Base-by-base conservation (phyloP, 805 yeast species). In the Candida corydali region DNA sequence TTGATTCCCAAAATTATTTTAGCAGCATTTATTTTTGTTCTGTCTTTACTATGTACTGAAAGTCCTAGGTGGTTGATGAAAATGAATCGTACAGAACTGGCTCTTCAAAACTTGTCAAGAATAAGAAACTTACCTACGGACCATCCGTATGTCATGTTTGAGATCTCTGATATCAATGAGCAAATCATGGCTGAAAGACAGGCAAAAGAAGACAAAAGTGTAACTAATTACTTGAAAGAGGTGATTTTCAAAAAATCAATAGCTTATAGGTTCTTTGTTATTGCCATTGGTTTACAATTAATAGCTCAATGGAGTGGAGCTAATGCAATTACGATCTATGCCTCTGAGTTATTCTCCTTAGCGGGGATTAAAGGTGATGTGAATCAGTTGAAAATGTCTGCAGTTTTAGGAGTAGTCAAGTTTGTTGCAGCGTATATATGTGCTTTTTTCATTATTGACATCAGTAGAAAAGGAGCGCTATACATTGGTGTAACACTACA, bases 251-350 rank as follows among this genome's bases (percentile, higher is more conserved):
- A 55, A 18, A 57, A 48, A 34, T 64, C 74, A 4, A 57, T 69
- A 36, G 51, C 70, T 36, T 69, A 70, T 52, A 59, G 79, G 51
- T 58, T 57, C 45, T 58, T 75, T 34, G 42, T 57, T 6, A 42
- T 74, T 24, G 66, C 70, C 23, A 38, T 63, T 14, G 39, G 52
- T 36, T 61, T 67, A 26, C 80, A 73, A 51, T 20, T 74, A 6
- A 54, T 74, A 26, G 69, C 70, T 20, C 80, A 75, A 53, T 76
- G 79, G 79, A 63, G 74, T 17, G 78, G 78, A 32, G 72, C 78
- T 5, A 67, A 65, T 43, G 69, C 77, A 5, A 55, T 76, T 26
- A 73, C 80, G 2, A 71, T 74, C 32, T 76, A 75, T 44, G 73
- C 78, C 26, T 73, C 79, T 2, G 71, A 70, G 34, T 52, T 75